Evolutionary conservation across 495 filamentous ascomycete genomes (phyloP).

Genomic region (Hypoxylon trugodes): DNA sequence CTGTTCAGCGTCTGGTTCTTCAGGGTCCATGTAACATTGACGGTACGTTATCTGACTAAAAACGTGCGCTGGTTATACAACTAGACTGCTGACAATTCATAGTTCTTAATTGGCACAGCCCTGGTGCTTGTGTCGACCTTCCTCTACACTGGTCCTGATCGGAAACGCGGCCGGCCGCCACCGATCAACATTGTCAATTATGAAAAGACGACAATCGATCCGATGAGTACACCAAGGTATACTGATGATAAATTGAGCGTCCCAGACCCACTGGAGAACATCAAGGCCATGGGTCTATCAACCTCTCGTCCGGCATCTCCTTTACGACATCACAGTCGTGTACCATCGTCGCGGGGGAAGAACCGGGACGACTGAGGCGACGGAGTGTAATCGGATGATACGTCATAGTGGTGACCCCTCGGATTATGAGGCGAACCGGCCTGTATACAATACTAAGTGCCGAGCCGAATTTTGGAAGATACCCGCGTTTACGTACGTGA

Average conservation of each 20-base stretch:
- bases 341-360: constrained; percentile 51
- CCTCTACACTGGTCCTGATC: constrained; percentile 73
- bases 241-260: constrained; percentile 45
- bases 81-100: constrained; percentile 23
- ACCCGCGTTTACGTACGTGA: neutral
- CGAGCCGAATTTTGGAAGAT: constrained; percentile 21
- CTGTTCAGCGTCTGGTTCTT: constrained; percentile 87
- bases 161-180: constrained; percentile 67
- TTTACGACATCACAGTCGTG: constrained; percentile 59
- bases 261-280: constrained; percentile 54
- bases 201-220: constrained; percentile 74
- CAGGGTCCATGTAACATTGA: constrained; percentile 72
- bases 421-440: neutral
- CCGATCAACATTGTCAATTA: constrained; percentile 78
- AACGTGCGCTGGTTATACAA: neutral
- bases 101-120: constrained; percentile 84
- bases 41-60: constrained; percentile 62
- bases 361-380: constrained; percentile 48
- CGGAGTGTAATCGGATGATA: neutral
- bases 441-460: constrained; percentile 26
- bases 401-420: neutral
- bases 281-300: constrained; percentile 64
- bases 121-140: constrained; percentile 83
- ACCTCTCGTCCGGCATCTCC: constrained; percentile 75
- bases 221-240: constrained; percentile 45